Evolutionary conservation across 495 filamentous ascomycete genomes (phyloP).

Genomic region (Podospora pseudoanserina): DNA sequence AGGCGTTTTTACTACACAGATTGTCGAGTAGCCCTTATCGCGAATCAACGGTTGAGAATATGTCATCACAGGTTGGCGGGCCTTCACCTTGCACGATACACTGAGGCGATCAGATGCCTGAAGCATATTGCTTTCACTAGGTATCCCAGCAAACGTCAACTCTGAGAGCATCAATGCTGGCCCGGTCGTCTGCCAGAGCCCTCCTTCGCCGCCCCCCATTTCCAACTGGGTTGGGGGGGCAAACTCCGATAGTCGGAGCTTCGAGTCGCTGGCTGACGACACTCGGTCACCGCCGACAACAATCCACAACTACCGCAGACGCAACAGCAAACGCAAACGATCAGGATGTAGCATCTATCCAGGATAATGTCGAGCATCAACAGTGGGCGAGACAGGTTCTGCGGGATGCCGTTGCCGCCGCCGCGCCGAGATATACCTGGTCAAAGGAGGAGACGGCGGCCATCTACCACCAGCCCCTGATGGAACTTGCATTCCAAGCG

Average conservation of each 20-base stretch:
- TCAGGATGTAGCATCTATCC: not conserved
- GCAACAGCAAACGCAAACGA: not conserved
- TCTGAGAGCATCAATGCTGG: not conserved
- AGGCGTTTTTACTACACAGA: no score
- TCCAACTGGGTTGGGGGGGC: not conserved
- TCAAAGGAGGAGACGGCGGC: conserved; percentile 70
- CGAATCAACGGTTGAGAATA: no score
- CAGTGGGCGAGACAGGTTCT: conserved; percentile 22
- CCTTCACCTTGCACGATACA: no score
- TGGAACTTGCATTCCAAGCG: conserved; percentile 69
- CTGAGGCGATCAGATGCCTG: no score
- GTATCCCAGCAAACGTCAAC: no score
- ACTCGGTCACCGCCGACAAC: not conserved
- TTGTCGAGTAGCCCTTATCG: no score
- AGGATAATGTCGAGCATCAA: conserved; percentile 1
- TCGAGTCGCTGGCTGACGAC: not conserved
- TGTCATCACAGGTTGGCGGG: no score
- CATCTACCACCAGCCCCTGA: conserved; percentile 74
- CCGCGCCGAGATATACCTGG: conserved; percentile 64
- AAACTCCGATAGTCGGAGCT: conserved; percentile 1
- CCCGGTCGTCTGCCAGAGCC: not conserved
- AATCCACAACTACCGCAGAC: not conserved
- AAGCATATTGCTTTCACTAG: no score
- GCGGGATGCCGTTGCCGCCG: conserved; percentile 52
- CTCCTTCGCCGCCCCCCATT: not conserved